A percentile compares a stretch with the other conserved stretches of the same genome.
These are phyloP conservation scores for Microbotryum silenes-acaulis DNA, from an alignment of 1,284 basidiomycete genomes.

Conservation along the genomic window DNA sequence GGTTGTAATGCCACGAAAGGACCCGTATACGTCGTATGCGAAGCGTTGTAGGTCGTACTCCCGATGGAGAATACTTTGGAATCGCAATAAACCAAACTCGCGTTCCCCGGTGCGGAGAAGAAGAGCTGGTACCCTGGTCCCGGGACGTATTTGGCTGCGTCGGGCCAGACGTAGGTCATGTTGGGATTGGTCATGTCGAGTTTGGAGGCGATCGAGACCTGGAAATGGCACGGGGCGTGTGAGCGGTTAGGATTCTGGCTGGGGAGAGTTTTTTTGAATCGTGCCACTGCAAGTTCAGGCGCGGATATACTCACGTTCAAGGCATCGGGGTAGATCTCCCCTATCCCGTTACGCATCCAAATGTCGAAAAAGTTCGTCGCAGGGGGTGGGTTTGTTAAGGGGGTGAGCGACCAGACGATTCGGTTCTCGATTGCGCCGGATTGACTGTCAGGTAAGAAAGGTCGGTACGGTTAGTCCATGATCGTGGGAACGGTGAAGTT, in stretches of 20 bases:
- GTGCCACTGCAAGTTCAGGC: no score
- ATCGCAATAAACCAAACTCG: conserved; percentile 13
- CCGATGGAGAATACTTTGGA: conserved; percentile 19
- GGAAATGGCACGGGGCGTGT: no score
- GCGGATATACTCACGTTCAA: conserved; percentile 4
- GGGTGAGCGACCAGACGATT: no score
- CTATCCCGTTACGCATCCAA: conserved; percentile 35
- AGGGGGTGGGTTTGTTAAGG: background rate
- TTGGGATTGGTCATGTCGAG: background rate
- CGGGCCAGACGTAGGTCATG: background rate
- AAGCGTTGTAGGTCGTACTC: background rate
- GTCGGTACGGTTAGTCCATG: no score
- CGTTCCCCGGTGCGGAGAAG: conserved; percentile 17
- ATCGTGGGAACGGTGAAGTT: no score
- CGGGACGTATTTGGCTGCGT: background rate
- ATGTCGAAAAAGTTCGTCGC: conserved; percentile 10
- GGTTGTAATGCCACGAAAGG: no score
- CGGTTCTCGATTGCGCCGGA: no score
- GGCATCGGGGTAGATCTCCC: conserved; percentile 44
- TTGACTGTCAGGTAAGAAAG: no score
- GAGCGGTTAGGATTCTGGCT: no score
- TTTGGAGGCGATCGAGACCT: background rate
- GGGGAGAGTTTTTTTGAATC: background rate
- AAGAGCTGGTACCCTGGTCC: conserved; percentile 18
- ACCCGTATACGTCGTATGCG: no score